A percentile compares a stretch with the other conserved stretches of the same genome.
Evolutionary conservation across 2,329 filamentous ascomycete genomes (phyloP).

Genomic region (Verticillium alfalfae): DNA sequence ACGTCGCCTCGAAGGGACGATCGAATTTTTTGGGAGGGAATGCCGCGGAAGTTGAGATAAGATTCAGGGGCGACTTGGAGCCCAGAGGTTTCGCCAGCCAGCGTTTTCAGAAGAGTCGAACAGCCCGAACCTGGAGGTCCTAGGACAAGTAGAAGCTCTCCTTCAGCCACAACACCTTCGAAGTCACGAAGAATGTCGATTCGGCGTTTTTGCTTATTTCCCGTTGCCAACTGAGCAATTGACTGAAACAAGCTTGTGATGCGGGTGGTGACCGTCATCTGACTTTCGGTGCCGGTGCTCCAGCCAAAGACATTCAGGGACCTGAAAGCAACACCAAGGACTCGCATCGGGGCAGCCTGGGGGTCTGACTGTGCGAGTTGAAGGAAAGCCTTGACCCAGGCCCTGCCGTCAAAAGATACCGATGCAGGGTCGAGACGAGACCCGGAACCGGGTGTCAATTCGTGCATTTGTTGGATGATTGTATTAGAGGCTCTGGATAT

Average conservation of each 20-base stretch:
- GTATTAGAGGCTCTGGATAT: neutral
- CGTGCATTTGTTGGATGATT: neutral
- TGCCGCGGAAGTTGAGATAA: slow-evolving; percentile 13
- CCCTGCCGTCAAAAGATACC: slow-evolving; percentile 15
- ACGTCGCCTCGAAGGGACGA: neutral
- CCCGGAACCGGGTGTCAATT: slow-evolving; percentile 9
- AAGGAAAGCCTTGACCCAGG: slow-evolving; percentile 18
- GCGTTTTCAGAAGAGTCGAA: slow-evolving; percentile 62
- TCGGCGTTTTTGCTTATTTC: neutral
- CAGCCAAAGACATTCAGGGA: slow-evolving; percentile 17
- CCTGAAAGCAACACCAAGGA: slow-evolving; percentile 18
- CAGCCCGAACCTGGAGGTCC: slow-evolving; percentile 53
- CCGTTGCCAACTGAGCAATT: neutral
- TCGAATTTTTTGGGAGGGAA: neutral
- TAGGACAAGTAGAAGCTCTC: slow-evolving; percentile 53
- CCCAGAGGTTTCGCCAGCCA: slow-evolving; percentile 12
- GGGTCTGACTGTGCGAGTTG: slow-evolving; percentile 14
- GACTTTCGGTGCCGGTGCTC: slow-evolving; percentile 14
- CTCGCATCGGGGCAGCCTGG: slow-evolving; percentile 12
- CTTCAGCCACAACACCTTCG: slow-evolving; percentile 26
- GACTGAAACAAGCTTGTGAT: slow-evolving; percentile 25
- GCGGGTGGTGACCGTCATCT: slow-evolving; percentile 14
- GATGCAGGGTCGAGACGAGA: slow-evolving; percentile 16
- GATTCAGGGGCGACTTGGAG: slow-evolving; percentile 14
- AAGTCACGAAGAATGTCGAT: slow-evolving; percentile 20